Evolutionary conservation across 345 rosid species (phyloP).

Genomic region (Camelina hispida): DNA sequence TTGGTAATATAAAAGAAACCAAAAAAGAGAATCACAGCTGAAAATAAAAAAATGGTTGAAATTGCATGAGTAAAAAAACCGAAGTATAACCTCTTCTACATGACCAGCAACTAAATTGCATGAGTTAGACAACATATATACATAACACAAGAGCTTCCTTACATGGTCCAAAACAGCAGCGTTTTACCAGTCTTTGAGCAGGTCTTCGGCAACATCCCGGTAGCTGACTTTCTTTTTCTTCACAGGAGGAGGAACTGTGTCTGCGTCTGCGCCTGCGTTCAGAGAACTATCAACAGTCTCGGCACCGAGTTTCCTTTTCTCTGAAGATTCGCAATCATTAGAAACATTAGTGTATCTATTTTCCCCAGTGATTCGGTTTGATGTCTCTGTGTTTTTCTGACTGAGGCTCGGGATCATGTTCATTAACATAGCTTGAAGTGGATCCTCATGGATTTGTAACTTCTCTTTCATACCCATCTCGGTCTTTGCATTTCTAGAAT

Average conservation of each 20-base stretch:
- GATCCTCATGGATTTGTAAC: conserved; percentile 62
- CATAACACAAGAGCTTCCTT: background rate
- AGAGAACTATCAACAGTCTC: conserved; percentile 11
- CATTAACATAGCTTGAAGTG: conserved; percentile 80
- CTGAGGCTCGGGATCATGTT: conserved; percentile 88
- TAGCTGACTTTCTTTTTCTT: conserved; percentile 94
- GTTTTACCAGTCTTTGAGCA: conserved; percentile 67
- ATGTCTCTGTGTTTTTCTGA: conserved; percentile 47
- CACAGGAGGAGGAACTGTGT: conserved; percentile 30
- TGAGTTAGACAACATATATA: background rate
- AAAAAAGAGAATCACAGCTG: background rate
- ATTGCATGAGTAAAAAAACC: no score
- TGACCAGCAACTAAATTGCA: no score
- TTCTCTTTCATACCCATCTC: conserved; percentile 30
- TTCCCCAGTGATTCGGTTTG: background rate
- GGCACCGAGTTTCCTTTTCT: conserved; percentile 19
- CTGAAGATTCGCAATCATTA: conserved; percentile 29
- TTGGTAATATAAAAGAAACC: background rate
- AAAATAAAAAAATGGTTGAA: no score
- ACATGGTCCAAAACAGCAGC: background rate
- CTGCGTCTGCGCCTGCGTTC: conserved; percentile 25
- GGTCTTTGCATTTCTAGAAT: conserved; percentile 11
- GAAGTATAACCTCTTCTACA: no score
- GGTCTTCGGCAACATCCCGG: conserved; percentile 66
- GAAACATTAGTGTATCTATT: conserved; percentile 8